These are phyloP conservation scores for Vanilla planifolia DNA, from an alignment of 106 monocot genomes.

Conservation along the genomic window DNA sequence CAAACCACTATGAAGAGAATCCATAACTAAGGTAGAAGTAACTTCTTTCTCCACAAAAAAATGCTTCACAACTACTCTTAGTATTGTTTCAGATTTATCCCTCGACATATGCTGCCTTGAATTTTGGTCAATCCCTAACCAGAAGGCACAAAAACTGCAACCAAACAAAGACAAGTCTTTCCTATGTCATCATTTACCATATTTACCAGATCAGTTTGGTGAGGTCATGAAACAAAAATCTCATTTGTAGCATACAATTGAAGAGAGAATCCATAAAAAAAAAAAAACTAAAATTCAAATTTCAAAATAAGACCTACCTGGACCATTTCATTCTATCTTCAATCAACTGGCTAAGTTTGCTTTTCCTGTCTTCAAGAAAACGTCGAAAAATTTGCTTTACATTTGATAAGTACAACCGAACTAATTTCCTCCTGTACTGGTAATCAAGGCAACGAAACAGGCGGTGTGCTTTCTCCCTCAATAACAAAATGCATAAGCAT, in stretches of 20 bases:
- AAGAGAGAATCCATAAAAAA: neutral
- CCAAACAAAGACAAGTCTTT: neutral
- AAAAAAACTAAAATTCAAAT: neutral
- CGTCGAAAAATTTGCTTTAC: constrained; percentile 84
- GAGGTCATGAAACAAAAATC: too few relatives aligned
- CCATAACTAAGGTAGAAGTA: constrained; percentile 96
- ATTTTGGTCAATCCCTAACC: constrained; percentile 62
- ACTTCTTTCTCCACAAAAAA: constrained; percentile 98
- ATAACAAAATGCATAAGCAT: constrained; percentile 16
- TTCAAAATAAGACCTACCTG: constrained; percentile 27
- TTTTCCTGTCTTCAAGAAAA: constrained; percentile 72
- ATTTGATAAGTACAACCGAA: constrained; percentile 79
- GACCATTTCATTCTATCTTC: constrained; percentile 89
- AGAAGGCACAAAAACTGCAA: constrained; percentile 77
- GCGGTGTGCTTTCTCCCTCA: constrained; percentile 80
- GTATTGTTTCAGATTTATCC: constrained; percentile 61
- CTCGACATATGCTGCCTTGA: constrained; percentile 53
- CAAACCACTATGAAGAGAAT: constrained; percentile 89
- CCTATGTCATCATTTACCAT: too few relatives aligned
- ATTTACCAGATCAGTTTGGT: too few relatives aligned
- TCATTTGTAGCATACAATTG: neutral
- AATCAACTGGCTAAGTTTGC: constrained; percentile 63
- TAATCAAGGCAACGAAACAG: constrained; percentile 93
- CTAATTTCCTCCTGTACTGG: constrained; percentile 83
- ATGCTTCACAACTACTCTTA: constrained; percentile 80